Percentiles rank a stretch among this genome's conserved stretches.
These are phyloP conservation scores for Pseudogymnoascus sp. DNA, from an alignment of 2,329 filamentous ascomycete species.

Conservation along the genomic window DNA sequence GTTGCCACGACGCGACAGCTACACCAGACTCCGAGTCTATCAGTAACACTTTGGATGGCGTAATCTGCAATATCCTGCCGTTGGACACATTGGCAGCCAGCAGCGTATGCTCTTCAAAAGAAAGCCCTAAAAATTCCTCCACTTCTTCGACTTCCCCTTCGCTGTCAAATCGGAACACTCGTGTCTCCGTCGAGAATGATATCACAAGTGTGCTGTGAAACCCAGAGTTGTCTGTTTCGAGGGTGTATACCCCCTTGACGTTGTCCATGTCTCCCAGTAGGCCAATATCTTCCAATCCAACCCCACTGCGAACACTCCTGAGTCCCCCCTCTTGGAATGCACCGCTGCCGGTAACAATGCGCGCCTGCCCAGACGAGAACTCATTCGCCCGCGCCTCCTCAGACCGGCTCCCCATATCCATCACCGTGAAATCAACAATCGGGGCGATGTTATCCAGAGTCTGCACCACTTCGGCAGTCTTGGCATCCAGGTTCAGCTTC, in stretches of 20 bases:
- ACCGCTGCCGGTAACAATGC: conserved; percentile 87
- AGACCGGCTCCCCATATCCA: conserved; percentile 80
- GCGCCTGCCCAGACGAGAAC: conserved; percentile 77
- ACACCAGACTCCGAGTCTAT: conserved; percentile 52
- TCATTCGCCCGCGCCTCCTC: conserved; percentile 46
- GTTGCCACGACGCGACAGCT: conserved; percentile 51
- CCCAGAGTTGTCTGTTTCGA: conserved; percentile 42
- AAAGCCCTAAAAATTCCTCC: conserved; percentile 64
- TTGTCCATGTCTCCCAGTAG: conserved; percentile 71
- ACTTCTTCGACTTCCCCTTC: conserved; percentile 81
- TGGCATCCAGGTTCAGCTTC: conserved; percentile 45
- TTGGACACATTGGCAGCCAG: conserved; percentile 57
- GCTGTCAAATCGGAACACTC: conserved; percentile 68
- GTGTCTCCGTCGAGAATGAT: conserved; percentile 75
- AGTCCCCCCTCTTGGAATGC: conserved; percentile 83
- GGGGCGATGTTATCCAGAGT: conserved; percentile 79
- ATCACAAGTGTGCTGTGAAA: conserved; percentile 66
- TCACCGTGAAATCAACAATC: conserved; percentile 86
- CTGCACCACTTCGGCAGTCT: conserved; percentile 53
- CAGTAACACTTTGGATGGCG: conserved; percentile 53
- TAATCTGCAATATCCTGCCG: conserved; percentile 68
- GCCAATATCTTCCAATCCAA: conserved; percentile 82
- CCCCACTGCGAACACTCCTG: conserved; percentile 84
- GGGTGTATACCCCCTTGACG: conserved; percentile 64
- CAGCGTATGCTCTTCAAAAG: conserved; percentile 64